Evolutionary conservation across 805 yeast genomes (phyloP).

Genomic region (Maudiozyma pseudohumilis): DNA sequence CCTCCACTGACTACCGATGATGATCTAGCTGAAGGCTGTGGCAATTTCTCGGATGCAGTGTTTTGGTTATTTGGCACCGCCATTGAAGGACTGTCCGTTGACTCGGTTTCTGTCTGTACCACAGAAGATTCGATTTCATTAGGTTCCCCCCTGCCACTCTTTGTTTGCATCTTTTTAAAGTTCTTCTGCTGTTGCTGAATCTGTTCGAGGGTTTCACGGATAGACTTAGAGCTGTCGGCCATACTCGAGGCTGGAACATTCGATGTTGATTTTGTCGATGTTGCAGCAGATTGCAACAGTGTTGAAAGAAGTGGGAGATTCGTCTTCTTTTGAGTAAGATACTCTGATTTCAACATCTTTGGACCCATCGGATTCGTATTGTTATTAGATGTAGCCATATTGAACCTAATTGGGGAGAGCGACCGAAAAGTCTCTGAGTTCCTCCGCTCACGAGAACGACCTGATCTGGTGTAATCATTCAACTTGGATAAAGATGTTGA

Average conservation of each 20-base stretch:
- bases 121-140: neutral
- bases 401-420: constrained; percentile 21
- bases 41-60: neutral
- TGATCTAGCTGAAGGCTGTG: neutral
- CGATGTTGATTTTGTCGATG: neutral
- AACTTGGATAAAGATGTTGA: constrained; percentile 28
- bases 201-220: constrained; percentile 17
- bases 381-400: constrained; percentile 1
- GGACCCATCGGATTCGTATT: constrained; percentile 14
- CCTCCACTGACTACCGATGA: constrained; percentile 2
- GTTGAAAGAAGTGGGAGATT: constrained; percentile 19
- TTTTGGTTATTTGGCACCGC: too few relatives aligned
- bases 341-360: constrained; percentile 25
- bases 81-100: neutral
- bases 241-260: neutral
- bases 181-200: constrained; percentile 9
- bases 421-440: constrained; percentile 22
- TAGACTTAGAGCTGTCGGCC: constrained; percentile 3
- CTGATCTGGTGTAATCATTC: constrained; percentile 17
- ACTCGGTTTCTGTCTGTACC: neutral
- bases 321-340: constrained; percentile 10
- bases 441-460: constrained; percentile 13
- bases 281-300: constrained; percentile 8
- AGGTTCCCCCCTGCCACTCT: neutral
- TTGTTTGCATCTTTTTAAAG: neutral